Evolutionary conservation across 1,139 yeast species (phyloP).

Genomic region (Magnusiomyces suaveolens): DNA sequence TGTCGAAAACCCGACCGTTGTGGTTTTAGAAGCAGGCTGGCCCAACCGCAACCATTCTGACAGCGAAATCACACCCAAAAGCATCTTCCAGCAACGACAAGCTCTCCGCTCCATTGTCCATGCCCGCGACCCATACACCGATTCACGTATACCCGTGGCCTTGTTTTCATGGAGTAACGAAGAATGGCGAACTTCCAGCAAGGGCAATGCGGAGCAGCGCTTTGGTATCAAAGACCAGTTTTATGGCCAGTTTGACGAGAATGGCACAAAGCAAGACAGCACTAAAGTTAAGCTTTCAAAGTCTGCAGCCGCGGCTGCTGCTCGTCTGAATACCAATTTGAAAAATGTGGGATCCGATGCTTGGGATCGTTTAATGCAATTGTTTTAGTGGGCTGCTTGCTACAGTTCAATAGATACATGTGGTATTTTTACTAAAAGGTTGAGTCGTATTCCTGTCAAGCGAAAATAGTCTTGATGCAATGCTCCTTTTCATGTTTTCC

Average conservation of each 20-base stretch:
- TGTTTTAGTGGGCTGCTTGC: too few species aligned
- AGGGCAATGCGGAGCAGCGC: conserved; percentile 17
- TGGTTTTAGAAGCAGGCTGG: conserved; percentile 65
- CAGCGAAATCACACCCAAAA: conserved; percentile 25
- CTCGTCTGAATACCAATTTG: neutral
- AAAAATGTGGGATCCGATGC: neutral
- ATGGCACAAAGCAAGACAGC: neutral
- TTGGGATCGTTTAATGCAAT: neutral
- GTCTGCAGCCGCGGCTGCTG: neutral
- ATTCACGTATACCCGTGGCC: conserved; percentile 4
- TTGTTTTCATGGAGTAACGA: conserved; percentile 23
- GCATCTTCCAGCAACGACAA: conserved; percentile 39
- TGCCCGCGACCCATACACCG: conserved; percentile 19
- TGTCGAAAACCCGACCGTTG: conserved; percentile 23
- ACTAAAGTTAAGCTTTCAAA: neutral
- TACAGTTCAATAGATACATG: too few species aligned
- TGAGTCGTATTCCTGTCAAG: neutral
- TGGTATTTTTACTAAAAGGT: neutral
- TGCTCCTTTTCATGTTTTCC: neutral
- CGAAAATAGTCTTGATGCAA: neutral
- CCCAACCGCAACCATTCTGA: conserved; percentile 35
- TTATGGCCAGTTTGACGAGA: neutral
- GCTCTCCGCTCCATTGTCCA: conserved; percentile 39
- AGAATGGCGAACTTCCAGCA: conserved; percentile 23
- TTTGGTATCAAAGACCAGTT: conserved; percentile 22